phyloP scores from a whole-genome alignment of 768 basidiomycete species.

The Lactarius psammicola region DNA sequence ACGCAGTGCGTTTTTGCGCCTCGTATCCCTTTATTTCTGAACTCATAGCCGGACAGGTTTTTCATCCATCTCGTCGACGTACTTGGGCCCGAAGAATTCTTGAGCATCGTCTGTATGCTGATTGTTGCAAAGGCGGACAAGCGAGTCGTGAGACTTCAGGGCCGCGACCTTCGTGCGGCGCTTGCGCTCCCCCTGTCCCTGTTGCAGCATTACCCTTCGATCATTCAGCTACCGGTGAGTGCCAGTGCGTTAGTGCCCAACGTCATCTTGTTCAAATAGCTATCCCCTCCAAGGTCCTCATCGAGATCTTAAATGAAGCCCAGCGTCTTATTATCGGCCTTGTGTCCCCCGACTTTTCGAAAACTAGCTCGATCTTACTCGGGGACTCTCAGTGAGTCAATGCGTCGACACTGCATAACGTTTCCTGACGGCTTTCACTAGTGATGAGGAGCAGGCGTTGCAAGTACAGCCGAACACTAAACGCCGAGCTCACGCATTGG shows the following conservation, averaged over 20 bases:
- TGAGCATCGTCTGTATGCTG: conserved; percentile 80
- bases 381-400: conserved; percentile 52
- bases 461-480: conserved; percentile 46
- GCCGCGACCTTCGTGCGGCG: conserved; percentile 56
- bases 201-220: conserved; percentile 51
- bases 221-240: conserved; percentile 54
- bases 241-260: neutral
- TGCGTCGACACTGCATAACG: neutral
- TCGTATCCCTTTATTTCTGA: neutral
- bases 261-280: conserved; percentile 4
- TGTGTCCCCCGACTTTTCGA: conserved; percentile 37
- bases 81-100: conserved; percentile 76
- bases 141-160: conserved; percentile 60
- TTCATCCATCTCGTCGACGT: conserved; percentile 84
- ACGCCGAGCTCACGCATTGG: conserved; percentile 64
- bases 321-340: conserved; percentile 52
- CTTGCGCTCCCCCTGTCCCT: conserved; percentile 67
- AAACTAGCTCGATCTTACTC: conserved; percentile 48
- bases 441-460: conserved; percentile 58
- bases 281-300: conserved; percentile 50
- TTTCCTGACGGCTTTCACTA: conserved; percentile 31
- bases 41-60: conserved; percentile 52
- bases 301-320: conserved; percentile 65
- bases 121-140: conserved; percentile 76
- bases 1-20: conserved; percentile 58